Conservation (phyloP, 352 stramenopile species). For the Pythium monospermum region DNA sequence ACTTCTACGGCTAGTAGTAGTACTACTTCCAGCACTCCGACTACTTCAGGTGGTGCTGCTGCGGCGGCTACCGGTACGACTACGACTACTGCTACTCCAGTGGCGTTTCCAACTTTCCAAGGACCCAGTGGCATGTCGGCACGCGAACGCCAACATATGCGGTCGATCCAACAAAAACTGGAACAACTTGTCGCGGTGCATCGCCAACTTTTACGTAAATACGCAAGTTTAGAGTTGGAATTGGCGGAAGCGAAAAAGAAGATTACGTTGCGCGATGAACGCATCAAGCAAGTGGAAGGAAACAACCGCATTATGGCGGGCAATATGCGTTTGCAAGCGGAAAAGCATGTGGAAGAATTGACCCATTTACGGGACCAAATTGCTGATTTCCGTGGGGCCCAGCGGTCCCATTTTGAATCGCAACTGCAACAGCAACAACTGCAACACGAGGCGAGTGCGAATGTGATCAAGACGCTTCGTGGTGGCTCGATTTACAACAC, state of each 20-base stretch:
- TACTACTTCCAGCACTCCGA: not conserved
- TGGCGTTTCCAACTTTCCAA: conserved; percentile 6
- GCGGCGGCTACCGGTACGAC: not conserved
- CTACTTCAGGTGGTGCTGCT: not conserved
- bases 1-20: not conserved
- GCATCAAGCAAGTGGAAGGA: conserved; percentile 86
- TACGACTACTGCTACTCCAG: not conserved
- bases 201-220: conserved; percentile 87
- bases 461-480: conserved; percentile 62
- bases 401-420: conserved; percentile 73
- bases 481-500: conserved; percentile 53
- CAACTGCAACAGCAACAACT: conserved; percentile 51
- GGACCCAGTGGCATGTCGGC: conserved; percentile 63
- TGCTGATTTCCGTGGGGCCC: conserved; percentile 69
- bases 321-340: conserved; percentile 86
- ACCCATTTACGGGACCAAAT: conserved; percentile 83
- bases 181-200: conserved; percentile 90
- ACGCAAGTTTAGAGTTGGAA: conserved; percentile 85
- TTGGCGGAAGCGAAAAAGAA: conserved; percentile 88
- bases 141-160: conserved; percentile 82
- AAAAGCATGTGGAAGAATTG: conserved; percentile 87
- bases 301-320: conserved; percentile 85
- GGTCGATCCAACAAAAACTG: conserved; percentile 88
- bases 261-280: conserved; percentile 82
- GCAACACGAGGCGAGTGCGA: conserved; percentile 1